These are phyloP conservation scores for Coniochaeta ligniaria DNA, from an alignment of 2,329 filamentous ascomycete genomes.

Conservation along the genomic window DNA sequence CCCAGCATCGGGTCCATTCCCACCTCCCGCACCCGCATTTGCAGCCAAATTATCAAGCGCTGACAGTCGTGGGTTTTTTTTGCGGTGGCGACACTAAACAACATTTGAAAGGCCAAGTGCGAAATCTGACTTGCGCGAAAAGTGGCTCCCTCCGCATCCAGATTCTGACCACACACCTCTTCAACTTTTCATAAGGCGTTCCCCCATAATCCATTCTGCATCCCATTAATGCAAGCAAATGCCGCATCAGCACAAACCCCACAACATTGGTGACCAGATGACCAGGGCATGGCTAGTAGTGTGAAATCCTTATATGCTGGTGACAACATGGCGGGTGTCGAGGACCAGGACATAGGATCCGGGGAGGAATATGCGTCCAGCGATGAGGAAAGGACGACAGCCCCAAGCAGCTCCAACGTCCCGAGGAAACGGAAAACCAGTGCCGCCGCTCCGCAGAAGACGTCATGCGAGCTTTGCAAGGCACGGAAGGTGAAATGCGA, in stretches of 20 bases:
- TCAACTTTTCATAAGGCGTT: not conserved
- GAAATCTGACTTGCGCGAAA: not conserved
- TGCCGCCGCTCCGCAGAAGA: not conserved
- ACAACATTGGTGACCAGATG: not conserved
- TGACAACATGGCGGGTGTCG: not conserved
- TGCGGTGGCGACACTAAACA: not conserved
- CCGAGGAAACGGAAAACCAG: not conserved
- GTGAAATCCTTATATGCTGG: not conserved
- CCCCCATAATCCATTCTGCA: not conserved
- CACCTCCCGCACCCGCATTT: not conserved
- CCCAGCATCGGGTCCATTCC: not conserved
- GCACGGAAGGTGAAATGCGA: conserved; percentile 40
- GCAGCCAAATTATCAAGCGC: not conserved
- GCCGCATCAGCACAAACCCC: not conserved
- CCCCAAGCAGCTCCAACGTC: not conserved
- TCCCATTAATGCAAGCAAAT: conserved; percentile 2
- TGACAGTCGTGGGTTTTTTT: not conserved
- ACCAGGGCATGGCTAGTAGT: conserved; percentile 1
- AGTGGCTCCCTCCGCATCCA: not conserved
- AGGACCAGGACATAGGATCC: not conserved
- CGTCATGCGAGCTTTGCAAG: conserved; percentile 36
- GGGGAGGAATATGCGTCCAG: not conserved
- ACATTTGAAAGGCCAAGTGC: not conserved
- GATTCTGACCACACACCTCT: not conserved
- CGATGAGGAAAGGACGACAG: not conserved